Evolutionary conservation across 805 yeast genomes (phyloP), one percentile per base, ranked within the genome.

Genomic region (Lipomyces spencermartinsiae): DNA sequence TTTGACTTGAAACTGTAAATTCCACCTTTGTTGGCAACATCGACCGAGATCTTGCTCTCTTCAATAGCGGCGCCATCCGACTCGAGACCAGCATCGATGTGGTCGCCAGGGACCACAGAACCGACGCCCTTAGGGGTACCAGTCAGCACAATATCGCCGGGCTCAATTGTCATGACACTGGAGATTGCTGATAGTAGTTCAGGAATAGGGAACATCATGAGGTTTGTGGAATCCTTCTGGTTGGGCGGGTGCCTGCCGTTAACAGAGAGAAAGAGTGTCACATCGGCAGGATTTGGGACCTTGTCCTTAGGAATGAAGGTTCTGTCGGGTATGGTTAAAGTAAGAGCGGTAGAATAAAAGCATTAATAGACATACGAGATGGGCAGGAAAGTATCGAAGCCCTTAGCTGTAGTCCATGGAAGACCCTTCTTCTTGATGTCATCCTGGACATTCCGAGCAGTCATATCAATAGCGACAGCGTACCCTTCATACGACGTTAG

Each of bases 61-160:
- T 83, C 86, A 34, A 94, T 76, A 9, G 82, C 82, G 66, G 85
- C 76, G 10, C 88, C 94, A 43, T 85, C 85, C 39, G 83, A 84
- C 35, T 78, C 79, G 70, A 92, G 78, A 71, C 85, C 84, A 6
- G 96, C 97, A 58, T 83, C 82, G 34, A 95, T 81, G 33, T 78
- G 76, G 76, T 95, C 98, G 9, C 98, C 98, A 0, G 97, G 91
- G 5, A 78, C 78, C 43, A 93, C 80, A 33, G 84, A 81, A 8
- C 98, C 97, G n/a, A 95, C 99, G 19, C 99, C 99, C 78, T 93
- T 92, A 58, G 99, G 99, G 1, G 99, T 95, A 19, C 99, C 99
- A 0, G 99, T 95, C 62, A 95, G 83, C 67, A 95, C 88, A 70
- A 95, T 83, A 76, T 95, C 99, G 37, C 97, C 97, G 63, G 91